Evolutionary conservation across 1,139 yeast genomes (phyloP), one percentile per base, ranked within the genome.

Genomic region (Geotrichum carabidarum): DNA sequence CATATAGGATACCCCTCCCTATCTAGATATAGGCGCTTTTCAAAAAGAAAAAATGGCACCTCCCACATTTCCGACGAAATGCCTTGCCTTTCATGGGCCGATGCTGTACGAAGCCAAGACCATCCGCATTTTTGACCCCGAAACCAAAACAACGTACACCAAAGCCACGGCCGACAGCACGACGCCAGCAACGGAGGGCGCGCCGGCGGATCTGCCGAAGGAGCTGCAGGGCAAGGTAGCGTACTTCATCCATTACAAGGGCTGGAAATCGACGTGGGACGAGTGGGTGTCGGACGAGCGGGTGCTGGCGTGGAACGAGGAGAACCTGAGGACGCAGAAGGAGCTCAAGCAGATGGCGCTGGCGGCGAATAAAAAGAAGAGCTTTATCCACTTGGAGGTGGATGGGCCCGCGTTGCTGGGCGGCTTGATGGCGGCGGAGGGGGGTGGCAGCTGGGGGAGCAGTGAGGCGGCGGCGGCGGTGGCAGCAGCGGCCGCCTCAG

Each of bases 241-340:
- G 56, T 91, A 81, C 68, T 83, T 76, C 61, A 81, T 93, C 8
- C 99, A 93, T 67, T 93, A 93, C 71, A 86, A 84, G 64, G 98
- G 99, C 1, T 93, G 99, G 99, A 93, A 90, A 65, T 72, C 84
- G 18, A 84, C 91, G 59, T 91, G 97, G 97, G 98, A 93, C 67
- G 99, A 93, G 68, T 93, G 99, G 99, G 95, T 93, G 0, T 78
- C 81, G 0, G 70, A 72, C 8, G 84, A 81, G 50, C 74, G 98
- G 43, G 78, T 91, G 11, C 73, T 88, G 66, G 84, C 82, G 60
- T 76, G 77, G 66, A 86, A 78, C 51, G 85, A 82, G 45, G 95
- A 84, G 61, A 90, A 86, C 65, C 65, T 84, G 54, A 74, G 77
- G 56, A 72, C 81, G 53, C 89, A 86, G 66, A 79, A 81, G 60